Base-by-base conservation (phyloP, 164 flowering plant genomes). In the Sextonia rubra region DNA sequence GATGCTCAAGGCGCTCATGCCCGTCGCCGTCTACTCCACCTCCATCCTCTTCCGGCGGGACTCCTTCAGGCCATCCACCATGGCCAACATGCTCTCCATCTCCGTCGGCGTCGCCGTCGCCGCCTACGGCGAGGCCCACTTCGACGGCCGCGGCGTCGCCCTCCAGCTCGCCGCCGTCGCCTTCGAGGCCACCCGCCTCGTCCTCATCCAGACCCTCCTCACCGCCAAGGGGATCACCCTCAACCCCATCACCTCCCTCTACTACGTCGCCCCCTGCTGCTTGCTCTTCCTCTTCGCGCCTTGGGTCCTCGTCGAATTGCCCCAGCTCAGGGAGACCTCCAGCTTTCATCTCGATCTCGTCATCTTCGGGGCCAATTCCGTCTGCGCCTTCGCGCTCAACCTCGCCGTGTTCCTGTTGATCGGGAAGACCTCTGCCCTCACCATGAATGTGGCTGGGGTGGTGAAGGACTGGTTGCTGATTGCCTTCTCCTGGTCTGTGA, bases 1-100 rank as follows among this genome's bases (percentile, higher is more conserved):
- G 68, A 84, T 84, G 87, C 78, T 84, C 27, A 84, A 84, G 66
- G 87, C 87, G 60, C 70, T 84, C 1, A 84, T 84, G 87, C 87
- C 87, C 12, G 87, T 84, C 26, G 87, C 87, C 49, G 87, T 84
- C 8, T 84, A 84, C 69, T 79, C 82, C n/a, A 77, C 81, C 66
- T 79, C 81, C 7, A 80, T 84, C 49, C 24, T 63, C 55, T 72
- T 80, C 49, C 75, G 77, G 55, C 79, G 77, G 60, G 87, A 84
- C 55, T 2, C 69, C 0, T 84, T 82, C 71, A 75, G 74, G 63
- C 58, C 81, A 3, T 71, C 73, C 3, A 37, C 78, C 22, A 80
- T 84, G 84, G 27, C 75, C 11, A 84, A 84, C 30, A 84, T 84
- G 87, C 23, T 84, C 24, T 77, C 82, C 29, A 82, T 82, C 74